phyloP scores from a whole-genome alignment of 768 basidiomycete species.

The Agaricus subrufescens region DNA sequence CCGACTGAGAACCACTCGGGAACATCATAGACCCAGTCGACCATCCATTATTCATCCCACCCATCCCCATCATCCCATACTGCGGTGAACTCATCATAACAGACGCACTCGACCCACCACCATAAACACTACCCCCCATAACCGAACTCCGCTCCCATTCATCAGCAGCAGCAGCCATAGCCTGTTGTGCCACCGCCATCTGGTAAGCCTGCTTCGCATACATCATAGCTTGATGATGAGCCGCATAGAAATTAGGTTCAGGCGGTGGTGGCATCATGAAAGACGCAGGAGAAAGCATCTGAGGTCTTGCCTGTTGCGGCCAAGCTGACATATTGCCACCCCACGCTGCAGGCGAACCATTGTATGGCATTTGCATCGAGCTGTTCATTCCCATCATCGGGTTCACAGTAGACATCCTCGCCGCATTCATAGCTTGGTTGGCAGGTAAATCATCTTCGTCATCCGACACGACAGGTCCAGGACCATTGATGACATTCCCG shows the following conservation, averaged over 20 bases:
- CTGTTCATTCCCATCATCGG: constrained; percentile 40
- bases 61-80: constrained; percentile 29
- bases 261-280: constrained; percentile 41
- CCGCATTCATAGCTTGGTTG: constrained; percentile 32
- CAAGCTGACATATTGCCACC: constrained; percentile 23
- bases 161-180: constrained; percentile 82
- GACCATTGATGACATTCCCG: constrained; percentile 84
- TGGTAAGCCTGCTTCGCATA: constrained; percentile 87
- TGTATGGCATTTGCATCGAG: constrained; percentile 28
- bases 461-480: constrained; percentile 53
- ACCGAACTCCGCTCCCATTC: constrained; percentile 85
- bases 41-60: constrained; percentile 37
- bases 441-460: constrained; percentile 49
- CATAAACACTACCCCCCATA: constrained; percentile 46
- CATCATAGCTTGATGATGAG: constrained; percentile 87
- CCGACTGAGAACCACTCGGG: constrained; percentile 44
- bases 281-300: constrained; percentile 34
- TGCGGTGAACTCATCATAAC: constrained; percentile 20
- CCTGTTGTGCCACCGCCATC: constrained; percentile 86
- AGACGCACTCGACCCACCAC: constrained; percentile 22
- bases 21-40: constrained; percentile 44
- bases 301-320: constrained; percentile 22
- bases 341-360: constrained; percentile 17
- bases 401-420: constrained; percentile 37
- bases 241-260: constrained; percentile 59